Percentiles rank a stretch among this genome's conserved stretches.
phyloP scores from a whole-genome alignment of 352 stramenopile species.

The Globisporangium echinulatum region DNA sequence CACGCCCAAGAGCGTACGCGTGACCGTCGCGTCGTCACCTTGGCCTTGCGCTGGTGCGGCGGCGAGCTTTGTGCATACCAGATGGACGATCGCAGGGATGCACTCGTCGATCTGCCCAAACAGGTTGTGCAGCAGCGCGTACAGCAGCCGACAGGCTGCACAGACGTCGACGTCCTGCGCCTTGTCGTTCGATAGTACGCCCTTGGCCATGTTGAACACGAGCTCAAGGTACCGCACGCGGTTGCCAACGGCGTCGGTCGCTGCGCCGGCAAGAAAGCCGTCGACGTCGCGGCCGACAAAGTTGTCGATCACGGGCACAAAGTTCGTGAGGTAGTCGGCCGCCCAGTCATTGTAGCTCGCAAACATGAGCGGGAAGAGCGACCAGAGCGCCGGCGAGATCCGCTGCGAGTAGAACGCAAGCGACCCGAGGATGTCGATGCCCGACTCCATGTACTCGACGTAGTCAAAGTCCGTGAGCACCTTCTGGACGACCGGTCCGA shows the following conservation, averaged over 20 bases:
- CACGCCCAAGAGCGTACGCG: slow-evolving; percentile 85
- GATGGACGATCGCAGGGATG: slow-evolving; percentile 64
- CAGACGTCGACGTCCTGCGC: slow-evolving; percentile 70
- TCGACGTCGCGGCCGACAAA: slow-evolving; percentile 88
- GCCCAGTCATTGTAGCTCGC: slow-evolving; percentile 93
- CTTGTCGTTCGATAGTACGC: slow-evolving; percentile 54
- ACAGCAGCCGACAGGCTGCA: slow-evolving; percentile 64
- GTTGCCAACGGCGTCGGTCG: slow-evolving; percentile 31
- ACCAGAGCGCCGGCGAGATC: slow-evolving; percentile 92
- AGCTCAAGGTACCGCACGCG: slow-evolving; percentile 70
- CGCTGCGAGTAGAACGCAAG: slow-evolving; percentile 93
- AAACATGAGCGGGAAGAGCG: slow-evolving; percentile 96
- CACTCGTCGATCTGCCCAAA: slow-evolving; percentile 78
- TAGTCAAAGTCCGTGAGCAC: slow-evolving; percentile 95
- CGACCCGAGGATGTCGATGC: slow-evolving; percentile 94
- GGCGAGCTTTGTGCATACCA: slow-evolving; percentile 55
- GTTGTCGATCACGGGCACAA: slow-evolving; percentile 95
- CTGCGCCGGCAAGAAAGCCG: slow-evolving; percentile 52
- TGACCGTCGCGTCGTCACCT: slow-evolving; percentile 36
- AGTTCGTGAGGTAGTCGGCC: slow-evolving; percentile 95
- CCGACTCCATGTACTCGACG: slow-evolving; percentile 96
- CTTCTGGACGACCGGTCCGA: slow-evolving; percentile 93
- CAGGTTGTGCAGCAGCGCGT: slow-evolving; percentile 80
- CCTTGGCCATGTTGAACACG: slow-evolving; percentile 74
- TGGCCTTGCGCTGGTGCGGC: slow-evolving; percentile 29